These are phyloP conservation scores for Cynara cardunculus DNA, from an alignment of 129 eudicot species.

Conservation along the genomic window DNA sequence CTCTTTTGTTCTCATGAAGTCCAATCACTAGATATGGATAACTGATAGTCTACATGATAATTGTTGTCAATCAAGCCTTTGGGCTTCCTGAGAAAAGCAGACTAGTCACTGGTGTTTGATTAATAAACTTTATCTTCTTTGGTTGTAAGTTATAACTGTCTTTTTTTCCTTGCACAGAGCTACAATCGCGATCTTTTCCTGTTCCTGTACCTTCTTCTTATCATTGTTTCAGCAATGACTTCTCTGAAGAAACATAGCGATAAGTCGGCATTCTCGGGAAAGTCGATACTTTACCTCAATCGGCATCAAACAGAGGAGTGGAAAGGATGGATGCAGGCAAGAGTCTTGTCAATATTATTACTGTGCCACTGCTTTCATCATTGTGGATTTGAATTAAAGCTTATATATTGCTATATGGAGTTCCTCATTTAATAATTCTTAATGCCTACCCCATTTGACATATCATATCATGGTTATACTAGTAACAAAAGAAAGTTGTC, in stretches of 20 bases:
- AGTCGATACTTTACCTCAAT: constrained; percentile 74
- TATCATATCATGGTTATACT: not conserved
- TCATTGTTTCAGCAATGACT: constrained; percentile 86
- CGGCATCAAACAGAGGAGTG: constrained; percentile 98
- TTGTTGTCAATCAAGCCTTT: not conserved
- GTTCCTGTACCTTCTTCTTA: constrained; percentile 66
- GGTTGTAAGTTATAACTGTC: constrained; percentile 3
- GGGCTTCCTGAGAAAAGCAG: not conserved
- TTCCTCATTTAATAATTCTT: not conserved
- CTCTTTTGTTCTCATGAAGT: not conserved
- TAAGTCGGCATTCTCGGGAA: constrained; percentile 89
- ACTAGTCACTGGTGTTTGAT: not conserved
- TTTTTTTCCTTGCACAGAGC: constrained; percentile 47
- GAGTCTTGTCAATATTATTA: constrained; percentile 12
- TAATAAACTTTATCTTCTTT: not conserved
- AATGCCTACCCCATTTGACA: not conserved
- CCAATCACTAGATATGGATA: not conserved
- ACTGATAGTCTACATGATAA: not conserved
- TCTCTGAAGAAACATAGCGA: constrained; percentile 83
- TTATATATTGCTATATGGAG: not conserved
- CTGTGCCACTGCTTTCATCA: not conserved
- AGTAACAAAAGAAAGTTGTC: not conserved
- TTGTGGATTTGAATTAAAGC: not conserved
- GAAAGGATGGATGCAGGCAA: constrained; percentile 99
- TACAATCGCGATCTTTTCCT: constrained; percentile 92